Evolutionary conservation across 352 stramenopile genomes (phyloP).

Genomic region (Halophytophthora batemanensis): DNA sequence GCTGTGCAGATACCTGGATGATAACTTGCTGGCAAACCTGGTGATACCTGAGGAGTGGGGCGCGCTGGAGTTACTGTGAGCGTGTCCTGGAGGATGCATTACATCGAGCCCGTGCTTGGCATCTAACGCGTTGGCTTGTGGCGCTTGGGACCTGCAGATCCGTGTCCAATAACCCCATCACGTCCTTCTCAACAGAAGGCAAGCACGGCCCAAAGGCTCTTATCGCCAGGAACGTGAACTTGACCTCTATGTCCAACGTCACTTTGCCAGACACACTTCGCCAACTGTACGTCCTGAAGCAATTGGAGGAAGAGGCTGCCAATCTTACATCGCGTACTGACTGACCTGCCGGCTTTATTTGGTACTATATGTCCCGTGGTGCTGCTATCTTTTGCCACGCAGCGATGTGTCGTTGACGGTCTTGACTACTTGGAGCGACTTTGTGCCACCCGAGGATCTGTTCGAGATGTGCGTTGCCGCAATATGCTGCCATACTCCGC

Average conservation of each 20-base stretch:
- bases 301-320: too few relatives aligned
- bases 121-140: background rate
- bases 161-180: conserved; percentile 29
- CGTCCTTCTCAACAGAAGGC: conserved; percentile 12
- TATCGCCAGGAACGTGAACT: conserved; percentile 20
- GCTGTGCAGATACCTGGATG: conserved; percentile 17
- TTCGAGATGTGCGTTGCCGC: conserved; percentile 23
- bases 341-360: background rate
- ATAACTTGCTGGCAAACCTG: conserved; percentile 16
- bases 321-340: background rate
- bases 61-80: conserved; percentile 19
- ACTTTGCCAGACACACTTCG: conserved; percentile 18
- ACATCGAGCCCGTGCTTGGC: too few relatives aligned
- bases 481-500: background rate
- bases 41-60: conserved; percentile 16
- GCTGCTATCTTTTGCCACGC: conserved; percentile 1
- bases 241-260: conserved; percentile 9
- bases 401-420: conserved; percentile 24
- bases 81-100: too few relatives aligned
- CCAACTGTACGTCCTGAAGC: conserved; percentile 9
- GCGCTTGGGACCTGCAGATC: conserved; percentile 7
- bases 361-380: background rate
- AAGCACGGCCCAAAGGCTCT: conserved; percentile 20
- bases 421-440: conserved; percentile 18
- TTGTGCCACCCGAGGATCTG: conserved; percentile 25